A percentile compares a stretch with the other conserved stretches of the same genome.
Conservation (phyloP, 1,284 basidiomycete genomes). For the Earliella scabrosa region DNA sequence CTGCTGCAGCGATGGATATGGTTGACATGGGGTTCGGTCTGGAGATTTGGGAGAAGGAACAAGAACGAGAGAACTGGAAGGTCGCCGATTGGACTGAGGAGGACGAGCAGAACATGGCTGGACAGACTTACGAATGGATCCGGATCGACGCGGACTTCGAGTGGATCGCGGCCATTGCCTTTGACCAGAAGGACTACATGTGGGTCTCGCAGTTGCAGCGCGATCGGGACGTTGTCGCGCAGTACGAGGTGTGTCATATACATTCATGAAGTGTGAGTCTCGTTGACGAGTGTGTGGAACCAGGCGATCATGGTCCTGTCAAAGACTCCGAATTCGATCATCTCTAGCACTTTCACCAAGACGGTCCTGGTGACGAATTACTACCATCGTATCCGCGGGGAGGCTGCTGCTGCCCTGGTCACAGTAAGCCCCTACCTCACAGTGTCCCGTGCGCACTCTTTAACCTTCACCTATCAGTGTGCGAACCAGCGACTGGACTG, state of each 20-base stretch:
- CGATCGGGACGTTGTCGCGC: constrained; percentile 97
- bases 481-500: constrained; percentile 83
- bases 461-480: no score
- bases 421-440: constrained; percentile 69
- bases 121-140: constrained; percentile 99
- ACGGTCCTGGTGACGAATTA: constrained; percentile 96
- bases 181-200: constrained; percentile 98
- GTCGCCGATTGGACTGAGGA: constrained; percentile 99
- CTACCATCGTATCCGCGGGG: constrained; percentile 96
- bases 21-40: constrained; percentile 96
- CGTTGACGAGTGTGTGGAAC: background rate
- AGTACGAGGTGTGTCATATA: constrained; percentile 76
- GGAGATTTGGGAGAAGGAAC: constrained; percentile 95
- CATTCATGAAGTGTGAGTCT: background rate
- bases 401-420: constrained; percentile 89
- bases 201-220: constrained; percentile 98
- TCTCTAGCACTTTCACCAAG: constrained; percentile 92
- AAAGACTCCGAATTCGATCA: constrained; percentile 84
- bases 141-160: constrained; percentile 99
- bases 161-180: constrained; percentile 93
- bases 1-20: constrained; percentile 92
- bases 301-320: constrained; percentile 88
- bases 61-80: constrained; percentile 92
- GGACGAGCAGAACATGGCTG: constrained; percentile 91
- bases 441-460: no score